Conservation (phyloP, 805 yeast species). For the Zygoascus bituminiphila region DNA sequence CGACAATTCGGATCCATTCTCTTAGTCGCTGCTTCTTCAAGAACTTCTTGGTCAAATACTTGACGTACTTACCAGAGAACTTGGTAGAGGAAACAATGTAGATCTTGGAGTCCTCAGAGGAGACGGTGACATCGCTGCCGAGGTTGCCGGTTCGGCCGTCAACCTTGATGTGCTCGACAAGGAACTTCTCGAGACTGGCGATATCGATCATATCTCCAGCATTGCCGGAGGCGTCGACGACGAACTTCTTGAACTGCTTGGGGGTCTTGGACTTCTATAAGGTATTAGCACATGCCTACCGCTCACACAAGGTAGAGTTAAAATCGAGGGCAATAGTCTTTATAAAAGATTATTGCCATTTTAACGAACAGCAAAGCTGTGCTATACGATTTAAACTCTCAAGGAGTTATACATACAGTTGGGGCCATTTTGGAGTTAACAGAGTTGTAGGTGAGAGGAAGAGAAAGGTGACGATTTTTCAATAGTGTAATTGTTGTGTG, state of each 20-base stretch:
- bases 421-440: conserved; percentile 62
- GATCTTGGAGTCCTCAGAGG: conserved; percentile 80
- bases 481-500: neutral
- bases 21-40: conserved; percentile 99
- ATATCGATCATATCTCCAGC: conserved; percentile 98
- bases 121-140: conserved; percentile 86
- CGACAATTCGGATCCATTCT: conserved; percentile 99
- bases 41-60: conserved; percentile 99
- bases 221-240: conserved; percentile 91
- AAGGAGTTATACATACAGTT: conserved; percentile 58
- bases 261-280: conserved; percentile 66
- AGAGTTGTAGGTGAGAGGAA: neutral
- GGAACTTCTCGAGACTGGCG: conserved; percentile 94
- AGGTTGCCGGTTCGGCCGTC: conserved; percentile 95
- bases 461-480: neutral
- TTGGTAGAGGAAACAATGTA: conserved; percentile 86
- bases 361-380: conserved; percentile 33
- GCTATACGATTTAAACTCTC: conserved; percentile 6
- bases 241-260: conserved; percentile 52
- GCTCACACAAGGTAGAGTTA: conserved; percentile 34
- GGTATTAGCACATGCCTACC: conserved; percentile 59
- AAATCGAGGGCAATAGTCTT: conserved; percentile 23
- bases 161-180: conserved; percentile 98
- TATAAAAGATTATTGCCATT: conserved; percentile 7
- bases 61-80: conserved; percentile 99